Conservation (phyloP, 306 rosid genomes). For the Castanopsis chinensis region DNA sequence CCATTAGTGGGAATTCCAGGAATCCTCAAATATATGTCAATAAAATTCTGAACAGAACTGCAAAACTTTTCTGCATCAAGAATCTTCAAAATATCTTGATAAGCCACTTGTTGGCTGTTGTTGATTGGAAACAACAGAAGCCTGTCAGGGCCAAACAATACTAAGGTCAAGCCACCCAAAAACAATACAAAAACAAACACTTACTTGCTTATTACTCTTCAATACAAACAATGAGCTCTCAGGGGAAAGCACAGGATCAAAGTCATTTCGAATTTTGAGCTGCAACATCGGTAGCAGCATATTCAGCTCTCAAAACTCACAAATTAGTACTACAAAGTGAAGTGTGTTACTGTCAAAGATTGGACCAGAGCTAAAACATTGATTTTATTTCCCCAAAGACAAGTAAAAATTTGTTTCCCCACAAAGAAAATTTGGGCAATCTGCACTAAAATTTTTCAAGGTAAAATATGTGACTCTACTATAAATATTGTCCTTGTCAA, state of each 20-base stretch:
- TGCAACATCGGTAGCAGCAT: slow-evolving; percentile 36
- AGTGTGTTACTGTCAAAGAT: slow-evolving; percentile 9
- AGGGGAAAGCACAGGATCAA: slow-evolving; percentile 97
- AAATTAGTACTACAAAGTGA: slow-evolving; percentile 13
- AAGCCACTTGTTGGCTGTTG: slow-evolving; percentile 80
- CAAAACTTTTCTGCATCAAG: slow-evolving; percentile 89
- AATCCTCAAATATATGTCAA: slow-evolving; percentile 87
- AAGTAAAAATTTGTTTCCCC: background rate
- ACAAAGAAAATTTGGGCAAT: background rate
- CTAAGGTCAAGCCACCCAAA: slow-evolving; percentile 11
- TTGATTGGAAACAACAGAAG: slow-evolving; percentile 27
- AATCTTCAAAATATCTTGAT: slow-evolving; percentile 86
- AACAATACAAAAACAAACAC: slow-evolving; percentile 17
- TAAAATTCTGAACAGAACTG: slow-evolving; percentile 94
- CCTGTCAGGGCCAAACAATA: slow-evolving; percentile 13
- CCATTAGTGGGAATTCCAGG: slow-evolving; percentile 91
- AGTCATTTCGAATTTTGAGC: slow-evolving; percentile 99
- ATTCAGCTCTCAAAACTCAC: background rate
- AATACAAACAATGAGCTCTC: slow-evolving; percentile 97
- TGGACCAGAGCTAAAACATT: slow-evolving; percentile 6
- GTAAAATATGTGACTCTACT: background rate
- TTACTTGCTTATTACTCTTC: slow-evolving; percentile 90
- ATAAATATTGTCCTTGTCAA: background rate
- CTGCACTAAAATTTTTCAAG: background rate
- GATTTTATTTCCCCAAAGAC: background rate